These are phyloP conservation scores for Xerocomellus amylosporus DNA, from an alignment of 768 basidiomycete genomes.

Conservation along the genomic window DNA sequence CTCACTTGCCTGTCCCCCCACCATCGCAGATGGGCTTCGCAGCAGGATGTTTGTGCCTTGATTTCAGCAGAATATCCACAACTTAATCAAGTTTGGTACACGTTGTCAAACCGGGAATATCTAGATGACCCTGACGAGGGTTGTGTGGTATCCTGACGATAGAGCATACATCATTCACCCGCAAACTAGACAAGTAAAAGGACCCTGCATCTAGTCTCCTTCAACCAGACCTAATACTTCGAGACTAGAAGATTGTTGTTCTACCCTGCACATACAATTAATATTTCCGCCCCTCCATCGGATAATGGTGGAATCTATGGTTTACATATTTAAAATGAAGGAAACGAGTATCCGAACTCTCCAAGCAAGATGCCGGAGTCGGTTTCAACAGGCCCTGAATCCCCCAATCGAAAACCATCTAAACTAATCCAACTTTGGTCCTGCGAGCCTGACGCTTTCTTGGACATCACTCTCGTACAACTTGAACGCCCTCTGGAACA, in stretches of 20 bases:
- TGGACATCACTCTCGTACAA: conserved; percentile 87
- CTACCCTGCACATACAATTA: background rate
- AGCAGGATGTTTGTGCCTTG: conserved; percentile 11
- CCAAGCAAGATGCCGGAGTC: background rate
- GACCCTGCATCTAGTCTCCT: background rate
- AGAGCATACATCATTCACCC: background rate
- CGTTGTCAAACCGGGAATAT: conserved; percentile 7
- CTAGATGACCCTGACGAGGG: background rate
- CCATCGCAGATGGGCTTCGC: conserved; percentile 19
- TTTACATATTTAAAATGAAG: background rate
- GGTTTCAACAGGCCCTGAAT: background rate
- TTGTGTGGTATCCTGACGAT: conserved; percentile 24
- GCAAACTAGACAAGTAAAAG: background rate
- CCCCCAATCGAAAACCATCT: background rate
- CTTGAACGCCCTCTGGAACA: conserved; percentile 94
- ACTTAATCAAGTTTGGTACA: background rate
- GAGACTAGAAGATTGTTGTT: too few relatives aligned
- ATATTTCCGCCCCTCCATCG: too few relatives aligned
- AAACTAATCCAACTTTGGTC: conserved; percentile 48
- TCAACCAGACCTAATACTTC: too few relatives aligned
- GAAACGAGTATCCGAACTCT: background rate
- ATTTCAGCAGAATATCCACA: conserved; percentile 9
- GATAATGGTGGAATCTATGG: too few relatives aligned
- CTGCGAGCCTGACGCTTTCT: conserved; percentile 76
- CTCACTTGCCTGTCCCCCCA: conserved; percentile 19